Conservation (phyloP, 2,329 filamentous ascomycete genomes). For the Dothideomycetes sp. region DNA sequence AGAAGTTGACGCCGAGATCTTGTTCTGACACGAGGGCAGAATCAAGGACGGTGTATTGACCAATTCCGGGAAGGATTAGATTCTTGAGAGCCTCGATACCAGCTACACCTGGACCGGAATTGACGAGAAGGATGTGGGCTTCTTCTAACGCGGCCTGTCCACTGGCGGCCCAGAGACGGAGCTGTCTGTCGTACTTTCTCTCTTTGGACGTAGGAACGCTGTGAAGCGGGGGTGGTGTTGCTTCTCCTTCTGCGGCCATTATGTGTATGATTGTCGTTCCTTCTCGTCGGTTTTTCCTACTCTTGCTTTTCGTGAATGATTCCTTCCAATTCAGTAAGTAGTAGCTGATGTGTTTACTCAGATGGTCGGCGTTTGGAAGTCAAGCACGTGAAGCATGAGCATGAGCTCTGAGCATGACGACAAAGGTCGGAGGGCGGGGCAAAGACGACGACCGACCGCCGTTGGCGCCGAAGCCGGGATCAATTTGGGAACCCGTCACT, state of each 20-base stretch:
- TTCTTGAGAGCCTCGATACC: conserved; percentile 94
- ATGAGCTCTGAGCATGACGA: too few species aligned
- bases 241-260: conserved; percentile 17
- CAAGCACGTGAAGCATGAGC: too few species aligned
- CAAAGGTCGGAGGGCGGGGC: too few species aligned
- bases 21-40: conserved; percentile 64
- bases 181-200: conserved; percentile 82
- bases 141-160: conserved; percentile 86
- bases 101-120: conserved; percentile 76
- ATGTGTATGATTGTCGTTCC: too few species aligned
- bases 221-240: conserved; percentile 37
- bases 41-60: conserved; percentile 85
- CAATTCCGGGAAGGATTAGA: conserved; percentile 86
- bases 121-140: conserved; percentile 83
- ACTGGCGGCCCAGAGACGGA: conserved; percentile 87
- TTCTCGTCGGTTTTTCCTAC: too few species aligned
- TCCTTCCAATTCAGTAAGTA: too few species aligned
- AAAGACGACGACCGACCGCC: too few species aligned
- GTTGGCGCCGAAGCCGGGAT: too few species aligned
- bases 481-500: too few species aligned
- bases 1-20: conserved; percentile 95
- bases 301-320: too few species aligned
- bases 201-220: conserved; percentile 51
- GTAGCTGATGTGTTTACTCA: too few species aligned
- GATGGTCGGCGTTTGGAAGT: too few species aligned